phyloP scores from a whole-genome alignment of 1,284 basidiomycete species.

The Boletellus dicymbophilus region DNA sequence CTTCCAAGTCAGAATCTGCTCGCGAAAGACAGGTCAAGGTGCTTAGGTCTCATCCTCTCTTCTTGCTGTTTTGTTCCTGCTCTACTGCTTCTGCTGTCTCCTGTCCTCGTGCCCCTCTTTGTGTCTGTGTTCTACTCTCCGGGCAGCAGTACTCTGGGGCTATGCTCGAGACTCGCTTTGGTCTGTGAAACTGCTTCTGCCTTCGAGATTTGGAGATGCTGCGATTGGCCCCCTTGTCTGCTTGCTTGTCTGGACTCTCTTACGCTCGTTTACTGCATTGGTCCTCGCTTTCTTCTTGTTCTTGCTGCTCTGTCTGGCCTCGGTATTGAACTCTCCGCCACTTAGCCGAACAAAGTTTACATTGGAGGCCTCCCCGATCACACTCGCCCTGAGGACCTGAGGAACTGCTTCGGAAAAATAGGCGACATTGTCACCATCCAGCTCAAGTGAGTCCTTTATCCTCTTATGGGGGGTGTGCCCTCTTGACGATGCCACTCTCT shows the following conservation, averaged over 20 bases:
- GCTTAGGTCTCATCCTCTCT: constrained; percentile 71
- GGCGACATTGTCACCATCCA: constrained; percentile 77
- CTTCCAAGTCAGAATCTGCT: constrained; percentile 38
- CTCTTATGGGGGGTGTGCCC: not conserved
- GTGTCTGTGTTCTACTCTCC: too few species aligned
- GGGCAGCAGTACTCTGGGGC: too few species aligned
- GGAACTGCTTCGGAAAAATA: constrained; percentile 82
- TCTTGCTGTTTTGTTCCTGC: constrained; percentile 32
- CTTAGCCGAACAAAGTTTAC: constrained; percentile 87
- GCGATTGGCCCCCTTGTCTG: constrained; percentile 16
- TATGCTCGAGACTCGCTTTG: constrained; percentile 24
- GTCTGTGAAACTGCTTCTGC: constrained; percentile 18
- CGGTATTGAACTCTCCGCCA: constrained; percentile 67
- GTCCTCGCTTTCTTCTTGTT: constrained; percentile 48
- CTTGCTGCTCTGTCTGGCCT: constrained; percentile 42
- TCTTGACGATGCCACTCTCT: constrained; percentile 10
- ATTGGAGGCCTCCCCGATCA: constrained; percentile 84
- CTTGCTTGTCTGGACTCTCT: constrained; percentile 25
- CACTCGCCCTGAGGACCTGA: constrained; percentile 79
- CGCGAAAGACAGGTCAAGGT: constrained; percentile 87
- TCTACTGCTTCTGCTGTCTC: constrained; percentile 23
- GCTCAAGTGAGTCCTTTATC: constrained; percentile 64
- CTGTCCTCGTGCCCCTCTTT: constrained; percentile 26
- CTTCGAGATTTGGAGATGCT: constrained; percentile 19
- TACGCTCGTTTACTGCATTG: constrained; percentile 30